Conservation (phyloP, 2,329 filamentous ascomycete species). For the Colletotrichum spaethianum region DNA sequence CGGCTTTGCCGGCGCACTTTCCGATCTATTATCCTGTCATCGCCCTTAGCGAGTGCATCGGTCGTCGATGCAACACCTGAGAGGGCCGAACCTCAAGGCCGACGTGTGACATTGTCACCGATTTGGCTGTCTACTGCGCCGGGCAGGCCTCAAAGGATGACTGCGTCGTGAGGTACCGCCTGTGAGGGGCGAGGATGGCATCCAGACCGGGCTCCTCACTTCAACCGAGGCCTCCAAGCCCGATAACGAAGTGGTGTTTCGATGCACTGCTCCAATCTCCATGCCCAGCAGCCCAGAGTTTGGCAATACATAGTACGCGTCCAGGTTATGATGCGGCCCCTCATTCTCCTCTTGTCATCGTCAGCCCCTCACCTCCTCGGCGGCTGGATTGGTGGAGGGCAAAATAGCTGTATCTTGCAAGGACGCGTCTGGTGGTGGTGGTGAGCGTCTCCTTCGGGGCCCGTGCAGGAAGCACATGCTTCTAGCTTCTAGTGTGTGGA, state of each 20-base stretch:
- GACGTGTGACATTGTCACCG: background rate
- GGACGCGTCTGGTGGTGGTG: background rate
- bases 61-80: background rate
- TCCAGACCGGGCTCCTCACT: background rate
- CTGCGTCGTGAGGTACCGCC: slow-evolving; percentile 5
- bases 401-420: background rate
- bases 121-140: background rate
- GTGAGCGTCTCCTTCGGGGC: slow-evolving; percentile 11
- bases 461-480: slow-evolving; percentile 32
- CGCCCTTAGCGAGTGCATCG: background rate
- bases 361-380: slow-evolving; percentile 12
- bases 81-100: background rate
- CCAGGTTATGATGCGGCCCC: slow-evolving; percentile 15
- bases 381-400: slow-evolving; percentile 17
- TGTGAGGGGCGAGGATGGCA: background rate
- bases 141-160: background rate
- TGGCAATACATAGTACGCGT: slow-evolving; percentile 21
- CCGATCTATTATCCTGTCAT: background rate
- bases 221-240: slow-evolving; percentile 20
- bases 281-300: slow-evolving; percentile 27
- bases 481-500: no score
- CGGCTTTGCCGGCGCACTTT: slow-evolving; percentile 6
- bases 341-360: slow-evolving; percentile 10
- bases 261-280: background rate
- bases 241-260: background rate